Evolutionary conservation across 768 basidiomycete species (phyloP).

Genomic region (Phaffia australis): DNA sequence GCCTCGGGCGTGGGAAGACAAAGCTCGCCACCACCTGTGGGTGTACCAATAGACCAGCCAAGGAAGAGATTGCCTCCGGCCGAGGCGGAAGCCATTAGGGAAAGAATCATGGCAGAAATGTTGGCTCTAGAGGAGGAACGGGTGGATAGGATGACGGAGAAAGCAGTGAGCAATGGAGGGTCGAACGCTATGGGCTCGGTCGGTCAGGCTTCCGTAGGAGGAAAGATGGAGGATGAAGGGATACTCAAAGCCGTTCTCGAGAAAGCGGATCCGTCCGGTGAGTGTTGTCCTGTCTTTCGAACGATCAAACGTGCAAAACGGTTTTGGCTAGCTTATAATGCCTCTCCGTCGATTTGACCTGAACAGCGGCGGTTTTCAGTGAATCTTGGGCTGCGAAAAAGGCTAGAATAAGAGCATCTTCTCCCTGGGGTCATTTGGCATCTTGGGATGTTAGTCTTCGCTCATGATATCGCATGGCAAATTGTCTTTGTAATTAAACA

Average conservation of each 20-base stretch:
- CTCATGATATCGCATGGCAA: too few relatives aligned
- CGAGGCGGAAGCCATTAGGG: conserved; percentile 81
- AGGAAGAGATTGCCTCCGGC: conserved; percentile 66
- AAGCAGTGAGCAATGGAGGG: conserved; percentile 35
- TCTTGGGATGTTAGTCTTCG: conserved; percentile 42
- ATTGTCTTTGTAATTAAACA: too few relatives aligned
- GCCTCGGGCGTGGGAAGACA: conserved; percentile 4
- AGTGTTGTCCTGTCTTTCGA: conserved; percentile 19
- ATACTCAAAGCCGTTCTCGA: conserved; percentile 88
- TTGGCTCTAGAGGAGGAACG: conserved; percentile 89
- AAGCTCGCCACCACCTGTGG: not conserved
- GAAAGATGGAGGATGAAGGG: conserved; percentile 73
- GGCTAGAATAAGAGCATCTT: conserved; percentile 81
- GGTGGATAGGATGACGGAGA: conserved; percentile 70
- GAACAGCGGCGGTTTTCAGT: conserved; percentile 69
- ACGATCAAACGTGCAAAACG: not conserved
- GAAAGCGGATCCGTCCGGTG: conserved; percentile 82
- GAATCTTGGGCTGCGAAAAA: conserved; percentile 94
- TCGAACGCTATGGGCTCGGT: conserved; percentile 18
- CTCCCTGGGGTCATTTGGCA: conserved; percentile 93
- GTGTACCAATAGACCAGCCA: conserved; percentile 29
- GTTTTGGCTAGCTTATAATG: not conserved
- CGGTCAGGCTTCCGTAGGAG: conserved; percentile 33
- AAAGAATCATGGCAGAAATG: conserved; percentile 99
- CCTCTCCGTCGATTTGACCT: not conserved